Base-by-base conservation (phyloP, 163 green algal species). In the Prototheca cutis region DNA sequence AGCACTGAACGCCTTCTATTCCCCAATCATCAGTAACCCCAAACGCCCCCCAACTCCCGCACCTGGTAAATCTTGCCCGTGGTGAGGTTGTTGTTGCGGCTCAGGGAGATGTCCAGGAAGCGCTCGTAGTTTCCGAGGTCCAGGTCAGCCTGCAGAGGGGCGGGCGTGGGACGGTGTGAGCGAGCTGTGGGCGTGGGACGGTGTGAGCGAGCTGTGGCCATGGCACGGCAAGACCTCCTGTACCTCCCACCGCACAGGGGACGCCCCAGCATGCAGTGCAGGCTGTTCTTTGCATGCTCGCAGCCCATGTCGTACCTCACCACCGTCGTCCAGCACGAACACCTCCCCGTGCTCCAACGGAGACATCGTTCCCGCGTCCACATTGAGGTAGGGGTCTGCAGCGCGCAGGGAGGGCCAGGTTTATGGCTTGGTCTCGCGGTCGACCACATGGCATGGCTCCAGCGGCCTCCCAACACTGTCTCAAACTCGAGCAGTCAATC, bases 41-140 rank as follows among this genome's bases (percentile, higher is more conserved):
- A n/a, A n/a, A n/a, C n/a, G n/a, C n/a, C n/a, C n/a, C n/a, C n/a
- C n/a, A n/a, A n/a, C n/a, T n/a, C n/a, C n/a, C n/a, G n/a, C n/a
- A 88, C 87, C 80, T 94, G 80, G 71, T 97, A 98, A 13, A 99
- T 80, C 61, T 98, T 98, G 33, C 93, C 93, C 3, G 93, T 99
- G 19, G 93, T 99, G 3, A 99, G 70, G 75, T 99, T 99, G 80
- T 98, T 95, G 66, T 98, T 90, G 32, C 76, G 80, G 4, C 70
- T 90, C 10, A 98, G 82, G 1, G 86, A 95, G 49, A 98, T 80
- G 76, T 97, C 93, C 33, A 99, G 55, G 67, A 99, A 99, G 34
- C 93, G 83, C 77, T 99, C 93, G 66, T 99, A 99, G 72, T 99
- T 98, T 33, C 93, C 93, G 31, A 99, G 73, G 66, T 99, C 93